phyloP scores from a whole-genome alignment of 306 rosid species.

The Trifolium repens region DNA sequence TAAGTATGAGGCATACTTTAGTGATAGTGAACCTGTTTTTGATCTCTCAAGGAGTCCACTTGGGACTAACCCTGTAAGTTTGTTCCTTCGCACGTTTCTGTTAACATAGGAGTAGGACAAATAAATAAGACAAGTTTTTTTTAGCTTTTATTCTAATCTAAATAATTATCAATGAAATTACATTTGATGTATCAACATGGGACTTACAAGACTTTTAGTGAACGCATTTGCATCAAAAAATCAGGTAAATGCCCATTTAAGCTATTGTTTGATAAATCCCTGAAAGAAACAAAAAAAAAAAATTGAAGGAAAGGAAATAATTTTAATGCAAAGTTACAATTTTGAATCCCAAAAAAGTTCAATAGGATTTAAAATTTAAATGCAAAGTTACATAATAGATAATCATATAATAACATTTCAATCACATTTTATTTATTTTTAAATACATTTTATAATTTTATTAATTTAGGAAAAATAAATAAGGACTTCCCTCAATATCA shows the following conservation, averaged over 20 bases:
- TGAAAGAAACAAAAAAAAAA: not conserved
- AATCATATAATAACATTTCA: no score
- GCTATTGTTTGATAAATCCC: conserved; percentile 66
- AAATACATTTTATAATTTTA: no score
- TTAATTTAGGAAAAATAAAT: no score
- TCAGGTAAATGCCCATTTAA: conserved; percentile 52
- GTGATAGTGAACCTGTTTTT: conserved; percentile 42
- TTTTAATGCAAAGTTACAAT: conserved; percentile 29
- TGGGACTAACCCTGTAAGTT: conserved; percentile 40
- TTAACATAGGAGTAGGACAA: conserved; percentile 23
- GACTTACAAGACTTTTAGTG: conserved; percentile 54
- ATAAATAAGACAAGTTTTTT: no score
- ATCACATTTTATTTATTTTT: no score
- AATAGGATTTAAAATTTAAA: no score
- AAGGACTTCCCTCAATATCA: no score
- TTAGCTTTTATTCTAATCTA: no score
- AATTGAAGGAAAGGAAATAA: not conserved
- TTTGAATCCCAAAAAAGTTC: not conserved
- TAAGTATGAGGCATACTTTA: conserved; percentile 51
- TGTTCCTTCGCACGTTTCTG: conserved; percentile 50
- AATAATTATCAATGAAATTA: not conserved
- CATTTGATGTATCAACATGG: not conserved
- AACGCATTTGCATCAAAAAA: conserved; percentile 38
- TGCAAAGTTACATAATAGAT: no score
- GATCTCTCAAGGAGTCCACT: conserved; percentile 44